phyloP scores from a whole-genome alignment of 805 yeast species.

The Groenewaldozyma salmanticensis region DNA sequence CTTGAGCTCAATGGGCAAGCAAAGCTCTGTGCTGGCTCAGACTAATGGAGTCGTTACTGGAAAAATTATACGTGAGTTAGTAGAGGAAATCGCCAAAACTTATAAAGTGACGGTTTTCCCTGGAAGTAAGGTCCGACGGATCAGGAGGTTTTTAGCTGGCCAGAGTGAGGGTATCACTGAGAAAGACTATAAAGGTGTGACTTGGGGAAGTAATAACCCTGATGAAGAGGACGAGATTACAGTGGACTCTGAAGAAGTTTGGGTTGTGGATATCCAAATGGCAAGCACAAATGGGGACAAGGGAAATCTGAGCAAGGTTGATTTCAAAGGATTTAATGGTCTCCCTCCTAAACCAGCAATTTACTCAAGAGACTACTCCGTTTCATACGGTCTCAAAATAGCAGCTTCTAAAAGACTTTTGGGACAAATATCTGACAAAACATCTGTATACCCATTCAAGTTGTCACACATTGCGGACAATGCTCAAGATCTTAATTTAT shows the following conservation, averaged over 20 bases:
- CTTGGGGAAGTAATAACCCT: slow-evolving; percentile 23
- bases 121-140: slow-evolving; percentile 84
- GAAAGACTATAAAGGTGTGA: slow-evolving; percentile 82
- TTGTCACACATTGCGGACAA: slow-evolving; percentile 56
- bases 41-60: slow-evolving; percentile 46
- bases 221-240: slow-evolving; percentile 18
- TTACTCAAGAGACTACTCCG: slow-evolving; percentile 79
- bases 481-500: slow-evolving; percentile 46
- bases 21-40: neutral
- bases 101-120: slow-evolving; percentile 84
- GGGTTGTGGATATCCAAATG: slow-evolving; percentile 73
- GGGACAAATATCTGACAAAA: slow-evolving; percentile 56
- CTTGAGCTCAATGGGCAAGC: slow-evolving; percentile 40
- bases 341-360: slow-evolving; percentile 36
- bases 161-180: slow-evolving; percentile 93
- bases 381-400: slow-evolving; percentile 65
- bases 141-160: slow-evolving; percentile 90
- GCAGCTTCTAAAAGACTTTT: slow-evolving; percentile 64
- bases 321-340: slow-evolving; percentile 21
- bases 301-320: slow-evolving; percentile 28
- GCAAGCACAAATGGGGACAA: slow-evolving; percentile 40
- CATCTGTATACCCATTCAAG: slow-evolving; percentile 89
- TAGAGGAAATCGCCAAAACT: slow-evolving; percentile 76
- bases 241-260: slow-evolving; percentile 76
- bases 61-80: slow-evolving; percentile 56